Base-by-base conservation (phyloP, 306 rosid genomes). In the Glycine tomentella region DNA sequence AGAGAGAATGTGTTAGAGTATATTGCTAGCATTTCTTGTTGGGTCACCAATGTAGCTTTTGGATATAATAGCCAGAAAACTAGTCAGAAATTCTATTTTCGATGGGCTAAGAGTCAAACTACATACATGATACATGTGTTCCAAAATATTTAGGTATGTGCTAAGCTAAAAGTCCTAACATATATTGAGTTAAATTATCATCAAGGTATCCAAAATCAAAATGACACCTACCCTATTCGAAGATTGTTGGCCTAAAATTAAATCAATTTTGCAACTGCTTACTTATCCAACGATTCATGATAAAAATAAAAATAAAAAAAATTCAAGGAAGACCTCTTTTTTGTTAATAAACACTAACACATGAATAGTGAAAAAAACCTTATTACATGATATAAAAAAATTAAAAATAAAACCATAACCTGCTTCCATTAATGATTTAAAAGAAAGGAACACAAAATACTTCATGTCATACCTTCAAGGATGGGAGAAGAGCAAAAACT, bases 401-500 rank as follows among this genome's bases (percentile, higher is more conserved):
- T 20, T 25, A 25, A 25, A 25, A 25, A 25, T 25, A 25, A 56
- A 53, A 71, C 38, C 46, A 51, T 31, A 36, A 16, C 25, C 31
- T 25, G 31, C 31, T 25, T 25, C 31, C 31, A 1, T 25, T 25
- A 25, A 25, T 25, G 31, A 25, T 25, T 25, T 25, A 25, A 25
- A 38, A 10, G 72, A 49, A 72, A 15, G 75, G 58, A 69, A 65
- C 31, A 73, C 13, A 58, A 8, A 75, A 67, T 69, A 61, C 34
- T 72, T 36, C 49, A 69, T 62, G 72, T 2, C 73, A 81, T 89
- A 91, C 98, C 99, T 95, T 88, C 82, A 93, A 82, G 44, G 96
- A 87, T 20, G 96, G 97, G 79, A 95, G 83, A 74, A 93, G 90
- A 72, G 99, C 94, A 87, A 87, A 90, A 79, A 82, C 92, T 86